Evolutionary conservation across 768 basidiomycete species (phyloP).

Genomic region (Guyanaporus albipodus): DNA sequence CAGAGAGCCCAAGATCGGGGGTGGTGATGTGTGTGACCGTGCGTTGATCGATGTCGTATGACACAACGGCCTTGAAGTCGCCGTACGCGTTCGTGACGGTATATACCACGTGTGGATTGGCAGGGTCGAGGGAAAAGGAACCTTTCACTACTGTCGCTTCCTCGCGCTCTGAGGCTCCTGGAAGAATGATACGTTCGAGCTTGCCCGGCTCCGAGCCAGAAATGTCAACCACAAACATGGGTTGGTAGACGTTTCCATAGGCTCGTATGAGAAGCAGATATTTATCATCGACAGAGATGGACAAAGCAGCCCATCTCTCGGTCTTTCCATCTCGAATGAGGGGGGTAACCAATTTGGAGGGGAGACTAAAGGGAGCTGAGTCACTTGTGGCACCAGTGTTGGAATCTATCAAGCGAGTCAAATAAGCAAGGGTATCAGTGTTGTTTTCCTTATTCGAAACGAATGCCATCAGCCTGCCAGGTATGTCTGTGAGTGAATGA

Average conservation of each 20-base stretch:
- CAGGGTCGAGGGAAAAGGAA: slow-evolving; percentile 32
- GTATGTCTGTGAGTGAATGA: background rate
- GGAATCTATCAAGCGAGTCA: slow-evolving; percentile 30
- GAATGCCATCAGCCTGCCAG: slow-evolving; percentile 38
- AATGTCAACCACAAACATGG: slow-evolving; percentile 34
- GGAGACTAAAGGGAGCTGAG: slow-evolving; percentile 29
- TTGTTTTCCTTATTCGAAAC: slow-evolving; percentile 40
- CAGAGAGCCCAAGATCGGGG: slow-evolving; percentile 21
- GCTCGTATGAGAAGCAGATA: slow-evolving; percentile 32
- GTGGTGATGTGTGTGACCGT: slow-evolving; percentile 38
- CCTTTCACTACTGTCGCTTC: slow-evolving; percentile 21
- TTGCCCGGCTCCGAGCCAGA: slow-evolving; percentile 22
- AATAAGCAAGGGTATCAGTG: slow-evolving; percentile 36
- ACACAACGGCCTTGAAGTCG: slow-evolving; percentile 36
- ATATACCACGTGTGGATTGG: slow-evolving; percentile 30
- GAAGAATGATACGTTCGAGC: slow-evolving; percentile 33
- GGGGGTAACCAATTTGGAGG: slow-evolving; percentile 34
- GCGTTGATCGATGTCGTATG: slow-evolving; percentile 30
- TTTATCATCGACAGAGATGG: slow-evolving; percentile 38
- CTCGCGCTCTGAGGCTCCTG: slow-evolving; percentile 31
- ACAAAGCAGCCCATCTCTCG: slow-evolving; percentile 28
- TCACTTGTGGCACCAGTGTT: slow-evolving; percentile 29
- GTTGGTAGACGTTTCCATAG: slow-evolving; percentile 27
- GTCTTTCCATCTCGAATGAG: slow-evolving; percentile 29
- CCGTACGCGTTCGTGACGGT: slow-evolving; percentile 37